These are phyloP conservation scores for Albugo candida DNA, from an alignment of 352 stramenopile species.

Conservation along the genomic window DNA sequence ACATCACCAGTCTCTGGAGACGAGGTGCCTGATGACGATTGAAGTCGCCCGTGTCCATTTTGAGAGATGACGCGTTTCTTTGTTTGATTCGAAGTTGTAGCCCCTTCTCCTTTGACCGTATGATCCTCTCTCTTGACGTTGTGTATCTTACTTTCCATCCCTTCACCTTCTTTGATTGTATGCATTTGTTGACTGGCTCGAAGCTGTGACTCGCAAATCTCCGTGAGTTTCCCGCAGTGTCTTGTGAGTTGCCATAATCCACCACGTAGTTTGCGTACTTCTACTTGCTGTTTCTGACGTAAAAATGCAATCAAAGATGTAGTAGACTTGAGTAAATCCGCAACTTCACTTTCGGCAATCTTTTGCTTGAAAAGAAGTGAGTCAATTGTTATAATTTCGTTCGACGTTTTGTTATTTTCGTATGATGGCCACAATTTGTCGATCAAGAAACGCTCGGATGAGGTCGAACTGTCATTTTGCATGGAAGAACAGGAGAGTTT, in stretches of 20 bases:
- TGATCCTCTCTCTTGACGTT: slow-evolving; percentile 17
- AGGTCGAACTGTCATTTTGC: too few species aligned
- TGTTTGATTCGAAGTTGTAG: slow-evolving; percentile 10
- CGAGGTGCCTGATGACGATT: too few species aligned
- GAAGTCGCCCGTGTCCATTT: not conserved
- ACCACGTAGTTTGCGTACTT: slow-evolving; percentile 29
- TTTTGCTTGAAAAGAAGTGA: slow-evolving; percentile 14
- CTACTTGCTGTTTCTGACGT: slow-evolving; percentile 26
- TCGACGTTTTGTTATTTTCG: too few species aligned
- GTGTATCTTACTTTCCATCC: slow-evolving; percentile 23
- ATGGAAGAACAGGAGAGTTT: too few species aligned
- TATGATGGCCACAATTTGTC: too few species aligned
- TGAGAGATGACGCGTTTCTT: not conserved
- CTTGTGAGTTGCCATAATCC: slow-evolving; percentile 18
- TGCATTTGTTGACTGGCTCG: slow-evolving; percentile 20
- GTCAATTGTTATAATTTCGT: too few species aligned
- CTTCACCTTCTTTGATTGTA: slow-evolving; percentile 15
- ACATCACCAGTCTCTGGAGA: too few species aligned
- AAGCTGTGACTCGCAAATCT: slow-evolving; percentile 25
- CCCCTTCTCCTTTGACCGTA: slow-evolving; percentile 13
- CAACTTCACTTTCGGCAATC: slow-evolving; percentile 32
- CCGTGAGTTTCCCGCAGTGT: slow-evolving; percentile 29
- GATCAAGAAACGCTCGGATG: too few species aligned
- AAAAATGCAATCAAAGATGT: slow-evolving; percentile 14
- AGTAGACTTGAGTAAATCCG: slow-evolving; percentile 33